These are phyloP conservation scores for Neurospora tetrasperma DNA, from an alignment of 495 filamentous ascomycete genomes.

Conservation along the genomic window DNA sequence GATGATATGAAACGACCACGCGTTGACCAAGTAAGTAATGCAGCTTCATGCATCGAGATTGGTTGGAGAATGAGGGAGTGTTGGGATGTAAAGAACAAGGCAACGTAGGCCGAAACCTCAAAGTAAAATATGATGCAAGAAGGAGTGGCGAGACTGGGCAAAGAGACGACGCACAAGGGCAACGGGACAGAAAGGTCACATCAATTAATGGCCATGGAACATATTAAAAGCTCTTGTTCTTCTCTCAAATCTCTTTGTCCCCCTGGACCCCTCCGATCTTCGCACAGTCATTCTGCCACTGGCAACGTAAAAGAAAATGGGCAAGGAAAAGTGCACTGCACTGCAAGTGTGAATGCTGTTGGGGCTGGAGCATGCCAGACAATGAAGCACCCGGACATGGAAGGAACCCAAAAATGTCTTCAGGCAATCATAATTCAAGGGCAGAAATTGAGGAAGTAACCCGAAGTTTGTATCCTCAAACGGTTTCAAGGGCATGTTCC, in stretches of 20 bases:
- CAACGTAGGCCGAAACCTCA: background rate
- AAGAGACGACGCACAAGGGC: conserved; percentile 9
- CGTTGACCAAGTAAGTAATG: background rate
- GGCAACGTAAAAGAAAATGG: background rate
- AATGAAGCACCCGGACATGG: conserved; percentile 27
- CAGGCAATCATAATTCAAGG: conserved; percentile 2
- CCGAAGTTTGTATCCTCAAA: background rate
- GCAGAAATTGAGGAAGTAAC: background rate
- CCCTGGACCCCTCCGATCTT: background rate
- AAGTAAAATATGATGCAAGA: background rate
- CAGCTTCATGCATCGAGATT: background rate
- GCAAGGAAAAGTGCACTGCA: background rate
- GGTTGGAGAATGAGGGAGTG: background rate
- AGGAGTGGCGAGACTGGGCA: conserved; percentile 17
- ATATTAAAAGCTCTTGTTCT: conserved; percentile 12
- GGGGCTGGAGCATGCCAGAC: conserved; percentile 6
- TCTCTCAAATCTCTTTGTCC: conserved; percentile 16
- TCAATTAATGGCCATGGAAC: conserved; percentile 19
- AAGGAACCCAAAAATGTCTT: conserved; percentile 13
- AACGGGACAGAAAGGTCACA: conserved; percentile 6
- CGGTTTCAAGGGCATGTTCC: background rate
- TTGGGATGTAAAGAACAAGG: background rate
- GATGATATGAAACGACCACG: background rate
- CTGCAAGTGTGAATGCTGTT: background rate
- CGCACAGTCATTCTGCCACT: background rate